Evolutionary conservation across 176 grass and related monocot species (phyloP), one percentile per base, ranked within the genome.

Genomic region (Paspalum vaginatum): DNA sequence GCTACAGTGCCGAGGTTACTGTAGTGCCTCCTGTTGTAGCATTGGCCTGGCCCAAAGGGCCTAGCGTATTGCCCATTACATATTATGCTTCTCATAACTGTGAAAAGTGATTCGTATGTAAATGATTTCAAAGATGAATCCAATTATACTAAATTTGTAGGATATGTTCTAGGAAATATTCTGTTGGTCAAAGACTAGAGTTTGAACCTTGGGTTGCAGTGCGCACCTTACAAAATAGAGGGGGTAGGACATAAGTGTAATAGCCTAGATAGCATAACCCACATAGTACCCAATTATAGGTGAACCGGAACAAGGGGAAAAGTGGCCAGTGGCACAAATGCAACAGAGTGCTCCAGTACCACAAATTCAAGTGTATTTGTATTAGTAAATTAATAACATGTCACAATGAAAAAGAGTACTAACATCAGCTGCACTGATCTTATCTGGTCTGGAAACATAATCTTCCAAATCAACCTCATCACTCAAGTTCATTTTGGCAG

Each of bases 381-480:
- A 53, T 24, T 11, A 27, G 8, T 59, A 55, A 50, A 45, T 43
- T 20, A 24, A 15, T 21, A 59, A 41, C 12, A 60, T 0, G 4
- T 32, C 13, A 84, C 32, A 62, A 61, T 24, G 22, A 71, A 73
- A 73, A 49, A 50, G 57, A 52, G 44, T 32, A 39, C 90, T 93
- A 66, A 99, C 96, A 84, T 97, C 91, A 78, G 91, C 95, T 78
- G 91, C 95, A 87, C 89, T 97, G 53, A 97, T 97, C 92, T 94
- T 97, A 68, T 97, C 95, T 8, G 95, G 95, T 88, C 91, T 85
- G 38, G 91, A 94, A 11, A 97, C 94, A 82, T 97, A 94, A 86
- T 97, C 94, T 87, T 97, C 91, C 87, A 97, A 90, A 80, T 97
- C 94, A n/a, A 97, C 91, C 77, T 94, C 94, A 13, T 97, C 94